Evolutionary conservation across 2,329 filamentous ascomycete species (phyloP).

Genomic region (Fusarium scirpi): DNA sequence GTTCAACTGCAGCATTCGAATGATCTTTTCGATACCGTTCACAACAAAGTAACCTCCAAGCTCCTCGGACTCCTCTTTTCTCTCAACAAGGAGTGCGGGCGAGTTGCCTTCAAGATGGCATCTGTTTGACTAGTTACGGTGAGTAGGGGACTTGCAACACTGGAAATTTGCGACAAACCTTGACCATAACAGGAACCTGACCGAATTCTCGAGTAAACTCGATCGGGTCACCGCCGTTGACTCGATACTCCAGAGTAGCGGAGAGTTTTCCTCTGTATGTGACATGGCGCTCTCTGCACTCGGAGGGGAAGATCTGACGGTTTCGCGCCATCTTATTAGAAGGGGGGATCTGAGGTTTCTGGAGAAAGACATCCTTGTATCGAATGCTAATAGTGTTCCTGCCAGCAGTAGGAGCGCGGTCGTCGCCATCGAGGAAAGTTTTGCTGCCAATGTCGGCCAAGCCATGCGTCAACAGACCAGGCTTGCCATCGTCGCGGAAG

Average conservation of each 20-base stretch:
- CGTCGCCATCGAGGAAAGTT: constrained; percentile 85
- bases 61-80: constrained; percentile 96
- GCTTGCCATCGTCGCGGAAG: constrained; percentile 76
- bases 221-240: constrained; percentile 88
- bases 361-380: constrained; percentile 83
- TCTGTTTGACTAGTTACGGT: constrained; percentile 75
- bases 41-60: constrained; percentile 97
- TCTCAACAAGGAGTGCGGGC: constrained; percentile 82
- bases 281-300: constrained; percentile 93
- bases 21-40: constrained; percentile 97
- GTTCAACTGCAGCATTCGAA: constrained; percentile 90
- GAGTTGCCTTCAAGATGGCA: constrained; percentile 91
- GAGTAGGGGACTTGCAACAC: constrained; percentile 22
- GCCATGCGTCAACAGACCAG: constrained; percentile 73
- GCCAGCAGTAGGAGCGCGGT: constrained; percentile 66
- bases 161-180: constrained; percentile 64
- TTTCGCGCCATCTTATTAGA: constrained; percentile 87
- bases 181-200: constrained; percentile 91
- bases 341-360: constrained; percentile 82
- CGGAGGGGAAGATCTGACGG: constrained; percentile 88
- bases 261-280: constrained; percentile 90
- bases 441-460: constrained; percentile 92
- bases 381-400: constrained; percentile 83
- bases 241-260: constrained; percentile 83
- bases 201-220: constrained; percentile 89